A percentile compares a stretch with the other conserved stretches of the same genome.
These are phyloP conservation scores for Leptoxyphium fumago DNA, from an alignment of 2,329 filamentous ascomycete genomes.

Conservation along the genomic window DNA sequence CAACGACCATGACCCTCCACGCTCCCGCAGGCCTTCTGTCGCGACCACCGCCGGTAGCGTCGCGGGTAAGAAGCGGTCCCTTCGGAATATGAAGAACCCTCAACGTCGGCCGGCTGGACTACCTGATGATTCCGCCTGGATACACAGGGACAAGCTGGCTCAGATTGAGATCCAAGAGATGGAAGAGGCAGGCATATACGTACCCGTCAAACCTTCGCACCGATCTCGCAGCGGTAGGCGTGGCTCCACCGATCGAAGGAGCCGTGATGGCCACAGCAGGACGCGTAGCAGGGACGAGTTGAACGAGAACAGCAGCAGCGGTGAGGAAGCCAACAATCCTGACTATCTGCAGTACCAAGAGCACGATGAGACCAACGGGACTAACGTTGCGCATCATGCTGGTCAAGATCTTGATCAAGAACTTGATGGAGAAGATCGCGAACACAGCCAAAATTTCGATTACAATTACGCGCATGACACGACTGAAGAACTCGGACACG, in stretches of 20 bases:
- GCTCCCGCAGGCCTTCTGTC: background rate
- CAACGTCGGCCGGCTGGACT: background rate
- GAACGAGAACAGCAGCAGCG: slow-evolving; percentile 6
- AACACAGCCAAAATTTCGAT: background rate
- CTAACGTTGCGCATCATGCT: background rate
- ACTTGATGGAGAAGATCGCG: background rate
- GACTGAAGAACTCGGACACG: background rate
- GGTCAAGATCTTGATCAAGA: background rate
- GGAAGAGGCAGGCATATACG: slow-evolving; percentile 59
- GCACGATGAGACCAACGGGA: background rate
- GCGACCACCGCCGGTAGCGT: background rate
- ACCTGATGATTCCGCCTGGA: slow-evolving; percentile 58
- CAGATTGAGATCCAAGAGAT: slow-evolving; percentile 69
- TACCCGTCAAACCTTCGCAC: slow-evolving; percentile 30
- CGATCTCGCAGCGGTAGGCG: slow-evolving; percentile 30
- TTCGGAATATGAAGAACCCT: background rate
- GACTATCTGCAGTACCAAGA: slow-evolving; percentile 6
- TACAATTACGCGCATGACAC: background rate
- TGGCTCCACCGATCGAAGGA: slow-evolving; percentile 21
- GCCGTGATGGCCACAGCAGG: slow-evolving; percentile 9
- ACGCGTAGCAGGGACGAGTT: slow-evolving; percentile 11
- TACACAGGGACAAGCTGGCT: slow-evolving; percentile 71
- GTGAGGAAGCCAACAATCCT: slow-evolving; percentile 6
- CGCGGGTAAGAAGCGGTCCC: background rate
- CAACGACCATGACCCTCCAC: background rate